Percentiles rank a stretch among this genome's conserved stretches.
These are phyloP conservation scores for Podaxis sp. DNA, from an alignment of 768 basidiomycete species.

Conservation along the genomic window DNA sequence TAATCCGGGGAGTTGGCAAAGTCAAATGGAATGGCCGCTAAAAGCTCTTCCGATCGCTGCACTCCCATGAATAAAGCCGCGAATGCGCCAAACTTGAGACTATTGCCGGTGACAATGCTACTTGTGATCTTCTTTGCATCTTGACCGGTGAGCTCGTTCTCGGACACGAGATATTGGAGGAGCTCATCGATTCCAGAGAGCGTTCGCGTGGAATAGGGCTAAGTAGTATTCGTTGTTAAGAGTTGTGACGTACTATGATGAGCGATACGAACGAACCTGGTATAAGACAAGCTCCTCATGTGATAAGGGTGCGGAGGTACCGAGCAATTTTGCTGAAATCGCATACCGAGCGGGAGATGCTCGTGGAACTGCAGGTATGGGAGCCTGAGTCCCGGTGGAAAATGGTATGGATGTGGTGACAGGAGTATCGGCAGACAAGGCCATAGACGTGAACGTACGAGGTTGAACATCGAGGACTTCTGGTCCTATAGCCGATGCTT, in stretches of 20 bases:
- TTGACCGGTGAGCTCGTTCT: neutral
- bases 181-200: neutral
- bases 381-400: neutral
- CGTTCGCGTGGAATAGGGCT: neutral
- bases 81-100: neutral
- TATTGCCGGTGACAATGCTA: neutral
- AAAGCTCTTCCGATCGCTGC: neutral
- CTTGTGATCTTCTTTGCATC: neutral
- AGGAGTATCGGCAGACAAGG: neutral
- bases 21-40: neutral
- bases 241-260: neutral
- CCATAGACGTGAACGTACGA: neutral
- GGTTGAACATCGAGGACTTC: too few relatives aligned
- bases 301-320: neutral
- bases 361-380: neutral
- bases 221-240: neutral
- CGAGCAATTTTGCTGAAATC: neutral
- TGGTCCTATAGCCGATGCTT: too few relatives aligned
- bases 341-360: neutral
- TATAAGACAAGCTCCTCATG: neutral
- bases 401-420: neutral
- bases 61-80: neutral
- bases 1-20: neutral
- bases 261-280: neutral
- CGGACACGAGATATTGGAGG: neutral